phyloP scores from a whole-genome alignment of 1,284 basidiomycete species.

The Ganoderma meredithae region DNA sequence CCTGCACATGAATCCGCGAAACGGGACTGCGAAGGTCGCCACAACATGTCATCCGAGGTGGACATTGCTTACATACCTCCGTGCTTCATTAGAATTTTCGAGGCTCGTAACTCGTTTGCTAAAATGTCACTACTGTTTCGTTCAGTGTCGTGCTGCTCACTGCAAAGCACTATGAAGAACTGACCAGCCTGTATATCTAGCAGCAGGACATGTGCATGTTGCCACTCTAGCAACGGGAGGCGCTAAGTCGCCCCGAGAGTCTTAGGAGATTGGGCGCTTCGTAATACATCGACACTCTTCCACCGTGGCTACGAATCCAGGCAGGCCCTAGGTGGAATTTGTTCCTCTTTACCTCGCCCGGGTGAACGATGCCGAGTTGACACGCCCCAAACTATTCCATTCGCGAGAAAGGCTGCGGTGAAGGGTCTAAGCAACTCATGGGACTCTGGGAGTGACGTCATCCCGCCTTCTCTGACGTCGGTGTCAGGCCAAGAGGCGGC shows the following conservation, averaged over 20 bases:
- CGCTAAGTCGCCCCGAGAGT: background rate
- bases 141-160: background rate
- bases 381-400: no score
- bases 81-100: background rate
- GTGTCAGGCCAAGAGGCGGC: conserved; percentile 8
- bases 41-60: background rate
- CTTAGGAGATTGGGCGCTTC: background rate
- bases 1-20: background rate
- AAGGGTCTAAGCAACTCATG: no score
- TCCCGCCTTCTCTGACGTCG: conserved; percentile 28
- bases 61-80: background rate
- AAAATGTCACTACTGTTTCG: background rate
- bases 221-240: background rate
- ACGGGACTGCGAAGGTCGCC: background rate
- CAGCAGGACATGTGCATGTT: background rate
- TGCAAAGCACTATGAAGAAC: background rate
- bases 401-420: no score
- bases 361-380: background rate
- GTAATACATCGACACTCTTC: background rate
- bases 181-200: background rate
- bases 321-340: background rate
- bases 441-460: conserved; percentile 24
- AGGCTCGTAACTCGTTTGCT: background rate
- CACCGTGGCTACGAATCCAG: no score
- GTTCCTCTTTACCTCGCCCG: background rate